Conservation (phyloP, 257 asterid species). For the Orobanche coerulescens region DNA sequence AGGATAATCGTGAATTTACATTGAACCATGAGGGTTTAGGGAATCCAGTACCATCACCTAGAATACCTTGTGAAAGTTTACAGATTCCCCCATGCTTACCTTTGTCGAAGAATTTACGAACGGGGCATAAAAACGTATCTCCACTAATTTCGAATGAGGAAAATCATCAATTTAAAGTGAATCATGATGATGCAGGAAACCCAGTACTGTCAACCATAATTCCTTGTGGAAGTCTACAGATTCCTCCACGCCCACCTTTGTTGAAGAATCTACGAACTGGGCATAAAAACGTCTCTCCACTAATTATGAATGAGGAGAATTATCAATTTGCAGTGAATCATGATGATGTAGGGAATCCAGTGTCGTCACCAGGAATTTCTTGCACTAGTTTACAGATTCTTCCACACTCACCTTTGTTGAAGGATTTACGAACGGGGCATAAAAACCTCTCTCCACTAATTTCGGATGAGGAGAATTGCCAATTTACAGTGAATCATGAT, state of each 20-base stretch:
- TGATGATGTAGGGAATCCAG: not conserved
- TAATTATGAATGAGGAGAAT: constrained; percentile 8
- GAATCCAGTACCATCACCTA: not conserved
- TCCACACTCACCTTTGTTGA: constrained; percentile 16
- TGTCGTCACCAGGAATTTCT: not conserved
- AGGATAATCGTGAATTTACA: not conserved
- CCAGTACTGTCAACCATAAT: not conserved
- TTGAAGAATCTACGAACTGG: not conserved
- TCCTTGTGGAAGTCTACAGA: not conserved
- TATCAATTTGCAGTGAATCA: too few relatives aligned
- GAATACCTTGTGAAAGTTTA: not conserved
- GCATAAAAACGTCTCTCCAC: constrained; percentile 3
- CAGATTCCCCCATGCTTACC: constrained; percentile 10
- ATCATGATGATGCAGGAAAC: too few relatives aligned
- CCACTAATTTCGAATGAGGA: constrained; percentile 3
- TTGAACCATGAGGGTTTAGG: not conserved
- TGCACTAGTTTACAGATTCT: not conserved
- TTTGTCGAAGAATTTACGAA: not conserved
- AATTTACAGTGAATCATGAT: too few relatives aligned
- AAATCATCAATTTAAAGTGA: too few relatives aligned
- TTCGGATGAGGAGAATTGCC: too few relatives aligned
- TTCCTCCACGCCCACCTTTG: constrained; percentile 17
- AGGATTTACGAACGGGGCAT: not conserved
- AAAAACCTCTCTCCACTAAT: constrained; percentile 6
- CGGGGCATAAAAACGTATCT: not conserved